These are phyloP conservation scores for Huiozyma sinensis DNA, from an alignment of 805 yeast species.

Conservation along the genomic window DNA sequence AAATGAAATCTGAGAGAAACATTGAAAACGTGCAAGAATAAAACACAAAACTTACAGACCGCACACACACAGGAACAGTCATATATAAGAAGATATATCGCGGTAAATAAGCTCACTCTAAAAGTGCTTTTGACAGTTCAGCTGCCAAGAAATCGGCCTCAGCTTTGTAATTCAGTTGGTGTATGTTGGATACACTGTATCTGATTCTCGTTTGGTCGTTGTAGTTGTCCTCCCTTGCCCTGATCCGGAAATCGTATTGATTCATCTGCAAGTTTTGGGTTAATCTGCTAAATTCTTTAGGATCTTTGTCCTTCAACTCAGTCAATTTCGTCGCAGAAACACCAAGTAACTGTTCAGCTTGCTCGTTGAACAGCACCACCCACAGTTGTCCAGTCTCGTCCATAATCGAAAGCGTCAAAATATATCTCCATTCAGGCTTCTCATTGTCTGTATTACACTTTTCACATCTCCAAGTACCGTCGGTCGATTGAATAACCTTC, in stretches of 20 bases:
- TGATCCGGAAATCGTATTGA: slow-evolving; percentile 64
- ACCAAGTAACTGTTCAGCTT: slow-evolving; percentile 59
- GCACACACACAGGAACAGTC: no score
- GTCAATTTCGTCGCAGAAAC: slow-evolving; percentile 50
- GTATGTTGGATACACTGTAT: slow-evolving; percentile 51
- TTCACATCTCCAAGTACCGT: slow-evolving; percentile 87
- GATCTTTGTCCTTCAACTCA: slow-evolving; percentile 37
- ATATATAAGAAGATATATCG: no score
- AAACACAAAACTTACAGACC: no score
- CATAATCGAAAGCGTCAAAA: slow-evolving; percentile 62
- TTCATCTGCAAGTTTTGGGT: slow-evolving; percentile 47
- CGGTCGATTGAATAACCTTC: slow-evolving; percentile 65
- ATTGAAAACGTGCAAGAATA: no score
- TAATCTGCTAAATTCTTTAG: slow-evolving; percentile 34
- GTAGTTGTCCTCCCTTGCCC: slow-evolving; percentile 76
- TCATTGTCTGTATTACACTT: slow-evolving; percentile 65
- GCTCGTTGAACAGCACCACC: slow-evolving; percentile 80
- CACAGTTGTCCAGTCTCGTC: slow-evolving; percentile 80
- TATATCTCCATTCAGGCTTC: slow-evolving; percentile 69
- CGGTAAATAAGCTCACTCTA: background rate
- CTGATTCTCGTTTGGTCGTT: slow-evolving; percentile 70
- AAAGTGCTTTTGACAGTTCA: slow-evolving; percentile 19
- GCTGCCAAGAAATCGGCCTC: slow-evolving; percentile 50
- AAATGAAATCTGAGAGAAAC: no score
- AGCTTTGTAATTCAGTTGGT: slow-evolving; percentile 41